Conservation (phyloP, 257 asterid species). For the Solanum paucissectum region DNA sequence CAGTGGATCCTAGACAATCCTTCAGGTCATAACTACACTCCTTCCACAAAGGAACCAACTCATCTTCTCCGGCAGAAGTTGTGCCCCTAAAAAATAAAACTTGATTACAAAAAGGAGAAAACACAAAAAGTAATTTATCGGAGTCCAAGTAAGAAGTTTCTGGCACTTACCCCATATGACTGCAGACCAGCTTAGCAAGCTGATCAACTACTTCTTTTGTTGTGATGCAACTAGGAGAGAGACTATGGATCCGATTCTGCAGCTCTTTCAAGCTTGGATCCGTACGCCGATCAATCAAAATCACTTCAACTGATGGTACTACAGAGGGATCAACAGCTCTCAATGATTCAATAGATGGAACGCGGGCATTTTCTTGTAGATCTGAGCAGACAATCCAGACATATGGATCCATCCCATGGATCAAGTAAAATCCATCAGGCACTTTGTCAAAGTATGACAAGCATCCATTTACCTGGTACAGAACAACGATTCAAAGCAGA, state of each 20-base stretch:
- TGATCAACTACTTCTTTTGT: constrained; percentile 78
- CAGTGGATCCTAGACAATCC: constrained; percentile 76
- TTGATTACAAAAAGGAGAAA: constrained; percentile 10
- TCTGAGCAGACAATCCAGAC: constrained; percentile 87
- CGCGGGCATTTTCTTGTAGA: constrained; percentile 74
- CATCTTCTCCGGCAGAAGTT: constrained; percentile 58
- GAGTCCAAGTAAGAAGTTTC: constrained; percentile 5
- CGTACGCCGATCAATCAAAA: constrained; percentile 50
- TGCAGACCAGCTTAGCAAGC: constrained; percentile 89
- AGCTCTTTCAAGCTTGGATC: constrained; percentile 84
- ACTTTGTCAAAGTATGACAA: constrained; percentile 73
- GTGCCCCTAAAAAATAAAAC: constrained; percentile 46
- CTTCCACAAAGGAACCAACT: constrained; percentile 58
- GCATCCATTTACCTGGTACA: constrained; percentile 79
- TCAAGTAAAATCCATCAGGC: constrained; percentile 77
- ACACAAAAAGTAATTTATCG: background rate
- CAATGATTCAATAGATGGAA: constrained; percentile 80
- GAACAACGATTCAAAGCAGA: background rate
- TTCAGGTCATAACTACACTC: constrained; percentile 74
- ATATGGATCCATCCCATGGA: constrained; percentile 95
- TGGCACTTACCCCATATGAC: constrained; percentile 82
- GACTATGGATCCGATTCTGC: constrained; percentile 47
- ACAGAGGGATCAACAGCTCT: constrained; percentile 53
- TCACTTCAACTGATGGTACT: constrained; percentile 64
- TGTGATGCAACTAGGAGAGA: constrained; percentile 57